Conservation (phyloP, 306 rosid species). For the Abrus precatorius region DNA sequence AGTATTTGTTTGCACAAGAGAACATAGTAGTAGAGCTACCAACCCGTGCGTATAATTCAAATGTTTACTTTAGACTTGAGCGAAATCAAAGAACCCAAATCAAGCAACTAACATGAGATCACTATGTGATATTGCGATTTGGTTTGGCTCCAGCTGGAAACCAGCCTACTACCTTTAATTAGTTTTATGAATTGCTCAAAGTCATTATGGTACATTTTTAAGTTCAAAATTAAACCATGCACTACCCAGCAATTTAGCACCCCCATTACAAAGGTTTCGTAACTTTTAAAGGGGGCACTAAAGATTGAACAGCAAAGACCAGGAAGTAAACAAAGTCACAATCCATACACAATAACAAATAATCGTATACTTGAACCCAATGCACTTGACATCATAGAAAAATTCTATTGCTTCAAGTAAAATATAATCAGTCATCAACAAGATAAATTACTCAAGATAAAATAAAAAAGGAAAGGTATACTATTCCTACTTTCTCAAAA, state of each 20-base stretch:
- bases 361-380: background rate
- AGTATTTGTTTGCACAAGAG: background rate
- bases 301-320: background rate
- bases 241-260: background rate
- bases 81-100: conserved; percentile 12
- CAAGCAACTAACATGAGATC: background rate
- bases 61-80: background rate
- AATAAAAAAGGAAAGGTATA: background rate
- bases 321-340: background rate
- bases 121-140: background rate
- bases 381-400: background rate
- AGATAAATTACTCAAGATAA: background rate
- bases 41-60: background rate
- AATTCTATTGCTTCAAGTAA: conserved; percentile 21
- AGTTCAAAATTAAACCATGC: background rate
- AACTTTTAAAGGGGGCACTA: conserved; percentile 9
- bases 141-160: conserved; percentile 1
- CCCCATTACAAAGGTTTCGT: background rate
- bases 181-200: background rate
- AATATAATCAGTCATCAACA: background rate
- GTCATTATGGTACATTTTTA: background rate
- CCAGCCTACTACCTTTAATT: background rate
- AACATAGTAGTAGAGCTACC: background rate
- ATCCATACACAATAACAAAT: background rate
- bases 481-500: background rate